Percentiles rank a stretch among this genome's conserved stretches.
Evolutionary conservation across 2,329 filamentous ascomycete species (phyloP).

Genomic region (Thielaviopsis populi): DNA sequence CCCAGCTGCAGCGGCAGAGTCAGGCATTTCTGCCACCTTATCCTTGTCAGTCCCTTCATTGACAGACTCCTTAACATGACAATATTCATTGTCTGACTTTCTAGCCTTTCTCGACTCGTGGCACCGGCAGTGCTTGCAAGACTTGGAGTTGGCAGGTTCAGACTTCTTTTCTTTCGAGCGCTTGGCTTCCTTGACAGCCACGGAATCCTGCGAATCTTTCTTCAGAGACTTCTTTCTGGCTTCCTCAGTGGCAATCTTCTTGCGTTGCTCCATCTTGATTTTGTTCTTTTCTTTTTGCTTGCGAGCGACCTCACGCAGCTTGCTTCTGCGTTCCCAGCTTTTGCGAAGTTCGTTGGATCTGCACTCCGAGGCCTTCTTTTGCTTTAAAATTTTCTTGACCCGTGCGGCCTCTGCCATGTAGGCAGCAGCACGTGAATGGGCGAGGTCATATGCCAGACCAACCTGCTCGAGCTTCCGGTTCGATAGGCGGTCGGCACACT

Average conservation of each 20-base stretch:
- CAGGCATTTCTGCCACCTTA: constrained; percentile 16
- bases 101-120: constrained; percentile 7
- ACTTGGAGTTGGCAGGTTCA: neutral
- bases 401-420: constrained; percentile 37
- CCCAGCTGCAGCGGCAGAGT: neutral
- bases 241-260: constrained; percentile 19
- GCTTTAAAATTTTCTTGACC: constrained; percentile 34
- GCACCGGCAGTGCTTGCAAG: constrained; percentile 6
- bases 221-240: constrained; percentile 20
- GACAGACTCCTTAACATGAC: neutral
- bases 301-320: constrained; percentile 29
- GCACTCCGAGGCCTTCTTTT: constrained; percentile 34
- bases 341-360: constrained; percentile 32
- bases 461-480: constrained; percentile 46
- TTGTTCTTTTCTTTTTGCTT: constrained; percentile 28
- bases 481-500: constrained; percentile 29
- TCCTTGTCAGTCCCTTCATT: constrained; percentile 13
- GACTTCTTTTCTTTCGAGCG: constrained; percentile 14
- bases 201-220: constrained; percentile 19
- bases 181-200: constrained; percentile 18
- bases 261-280: constrained; percentile 24
- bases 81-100: constrained; percentile 6
- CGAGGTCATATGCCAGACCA: constrained; percentile 43
- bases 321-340: constrained; percentile 36
- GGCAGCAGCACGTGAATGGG: constrained; percentile 41